Conservation (phyloP, 1,139 yeast genomes). For the Candida sanyaensis region DNA sequence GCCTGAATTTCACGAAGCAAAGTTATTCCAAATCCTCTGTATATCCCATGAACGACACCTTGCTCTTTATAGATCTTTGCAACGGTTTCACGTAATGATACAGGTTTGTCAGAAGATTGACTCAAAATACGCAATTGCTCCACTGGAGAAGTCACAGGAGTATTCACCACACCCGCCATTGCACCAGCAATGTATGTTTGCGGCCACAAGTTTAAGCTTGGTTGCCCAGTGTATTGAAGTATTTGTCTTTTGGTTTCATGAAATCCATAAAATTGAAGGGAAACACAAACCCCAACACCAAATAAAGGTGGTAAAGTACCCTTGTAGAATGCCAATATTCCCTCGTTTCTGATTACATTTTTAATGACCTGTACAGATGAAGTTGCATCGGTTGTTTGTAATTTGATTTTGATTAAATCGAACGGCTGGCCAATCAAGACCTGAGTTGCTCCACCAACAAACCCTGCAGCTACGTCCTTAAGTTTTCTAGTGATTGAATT, state of each 20-base stretch:
- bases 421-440: constrained; percentile 78
- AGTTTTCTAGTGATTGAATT: constrained; percentile 54
- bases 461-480: constrained; percentile 60
- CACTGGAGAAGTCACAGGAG: constrained; percentile 72
- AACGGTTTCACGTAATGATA: constrained; percentile 44
- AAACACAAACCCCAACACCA: constrained; percentile 74
- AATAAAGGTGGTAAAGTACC: constrained; percentile 49
- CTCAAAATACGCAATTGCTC: constrained; percentile 74
- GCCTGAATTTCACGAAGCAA: constrained; percentile 72
- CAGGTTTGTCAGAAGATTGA: constrained; percentile 51
- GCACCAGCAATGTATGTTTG: constrained; percentile 78
- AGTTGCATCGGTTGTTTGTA: constrained; percentile 51
- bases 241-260: constrained; percentile 73
- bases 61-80: constrained; percentile 42
- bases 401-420: constrained; percentile 65
- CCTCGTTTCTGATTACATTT: constrained; percentile 60
- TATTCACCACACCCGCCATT: constrained; percentile 72
- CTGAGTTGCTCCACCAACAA: constrained; percentile 62
- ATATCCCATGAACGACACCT: constrained; percentile 55
- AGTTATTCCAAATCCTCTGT: constrained; percentile 63
- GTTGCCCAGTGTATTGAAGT: constrained; percentile 26
- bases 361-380: constrained; percentile 52
- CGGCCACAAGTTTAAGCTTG: constrained; percentile 51
- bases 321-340: constrained; percentile 60
- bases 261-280: constrained; percentile 74